Percentiles rank a stretch among this genome's conserved stretches.
Conservation (phyloP, 208 protist species). For the Wallacemonas sp. region DNA sequence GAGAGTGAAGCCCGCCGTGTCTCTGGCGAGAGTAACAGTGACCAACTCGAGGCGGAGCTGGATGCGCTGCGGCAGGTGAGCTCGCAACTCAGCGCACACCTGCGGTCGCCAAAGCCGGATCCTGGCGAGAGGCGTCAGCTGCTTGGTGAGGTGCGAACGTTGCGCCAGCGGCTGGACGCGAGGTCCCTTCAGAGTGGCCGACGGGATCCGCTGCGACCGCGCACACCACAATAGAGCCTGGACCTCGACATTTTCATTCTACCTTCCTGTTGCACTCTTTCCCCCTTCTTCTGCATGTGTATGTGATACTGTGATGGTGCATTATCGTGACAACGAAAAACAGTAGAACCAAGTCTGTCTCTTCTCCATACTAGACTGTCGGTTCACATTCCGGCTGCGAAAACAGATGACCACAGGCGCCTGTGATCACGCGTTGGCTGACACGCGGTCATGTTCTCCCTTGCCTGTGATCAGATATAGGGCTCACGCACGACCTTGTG, state of each 20-base stretch:
- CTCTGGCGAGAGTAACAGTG: background rate
- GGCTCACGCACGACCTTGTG: too few species aligned
- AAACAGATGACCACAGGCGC: too few species aligned
- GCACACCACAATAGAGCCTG: background rate
- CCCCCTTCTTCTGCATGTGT: too few species aligned
- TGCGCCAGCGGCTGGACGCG: constrained; percentile 28
- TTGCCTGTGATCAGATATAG: too few species aligned
- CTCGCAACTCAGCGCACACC: constrained; percentile 31
- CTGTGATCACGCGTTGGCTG: too few species aligned
- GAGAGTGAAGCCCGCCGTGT: background rate
- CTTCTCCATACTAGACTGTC: too few species aligned
- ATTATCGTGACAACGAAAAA: background rate
- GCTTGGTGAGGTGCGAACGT: constrained; percentile 30
- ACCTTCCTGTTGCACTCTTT: background rate
- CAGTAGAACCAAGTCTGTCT: too few species aligned
- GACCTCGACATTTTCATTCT: background rate
- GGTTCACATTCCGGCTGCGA: too few species aligned
- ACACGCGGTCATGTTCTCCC: too few species aligned
- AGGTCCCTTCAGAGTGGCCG: background rate
- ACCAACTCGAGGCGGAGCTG: background rate
- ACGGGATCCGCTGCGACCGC: constrained; percentile 6
- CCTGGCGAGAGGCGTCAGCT: constrained; percentile 32
- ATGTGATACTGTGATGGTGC: too few species aligned
- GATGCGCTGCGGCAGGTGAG: constrained; percentile 30
- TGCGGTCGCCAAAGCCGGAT: constrained; percentile 22